Conservation (phyloP, 306 rosid species). For the Astragalus membranaceus region DNA sequence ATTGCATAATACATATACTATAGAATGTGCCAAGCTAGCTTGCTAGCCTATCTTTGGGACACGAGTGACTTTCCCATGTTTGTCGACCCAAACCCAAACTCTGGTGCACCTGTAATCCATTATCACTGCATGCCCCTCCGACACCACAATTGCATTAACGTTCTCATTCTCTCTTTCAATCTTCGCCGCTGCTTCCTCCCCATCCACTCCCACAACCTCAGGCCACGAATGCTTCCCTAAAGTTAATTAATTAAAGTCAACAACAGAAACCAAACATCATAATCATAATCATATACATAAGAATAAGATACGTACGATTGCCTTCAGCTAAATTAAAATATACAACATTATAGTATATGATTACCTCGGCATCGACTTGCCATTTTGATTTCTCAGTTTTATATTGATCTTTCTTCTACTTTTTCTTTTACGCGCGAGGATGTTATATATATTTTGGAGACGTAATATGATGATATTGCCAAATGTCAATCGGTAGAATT, state of each 20-base stretch:
- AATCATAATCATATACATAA: background rate
- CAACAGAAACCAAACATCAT: background rate
- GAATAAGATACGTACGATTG: background rate
- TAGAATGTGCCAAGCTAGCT: background rate
- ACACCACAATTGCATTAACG: constrained; percentile 17
- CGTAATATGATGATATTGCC: background rate
- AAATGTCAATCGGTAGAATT: background rate
- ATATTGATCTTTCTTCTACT: background rate
- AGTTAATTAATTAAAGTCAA: background rate
- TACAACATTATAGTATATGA: background rate
- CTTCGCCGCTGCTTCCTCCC: constrained; percentile 20
- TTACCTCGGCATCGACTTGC: background rate
- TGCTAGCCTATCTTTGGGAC: constrained; percentile 17
- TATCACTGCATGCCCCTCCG: constrained; percentile 9
- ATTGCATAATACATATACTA: background rate
- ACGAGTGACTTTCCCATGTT: background rate
- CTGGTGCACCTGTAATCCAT: constrained; percentile 3
- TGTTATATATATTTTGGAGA: background rate
- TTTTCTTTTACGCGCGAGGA: too few species aligned
- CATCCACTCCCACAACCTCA: constrained; percentile 29
- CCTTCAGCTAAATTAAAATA: background rate
- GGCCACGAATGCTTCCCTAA: constrained; percentile 41
- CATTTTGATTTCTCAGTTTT: background rate
- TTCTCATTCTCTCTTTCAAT: constrained; percentile 25
- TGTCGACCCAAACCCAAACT: constrained; percentile 34